Evolutionary conservation across 2,329 filamentous ascomycete species (phyloP).

Genomic region (Aspergillus tubingensis): DNA sequence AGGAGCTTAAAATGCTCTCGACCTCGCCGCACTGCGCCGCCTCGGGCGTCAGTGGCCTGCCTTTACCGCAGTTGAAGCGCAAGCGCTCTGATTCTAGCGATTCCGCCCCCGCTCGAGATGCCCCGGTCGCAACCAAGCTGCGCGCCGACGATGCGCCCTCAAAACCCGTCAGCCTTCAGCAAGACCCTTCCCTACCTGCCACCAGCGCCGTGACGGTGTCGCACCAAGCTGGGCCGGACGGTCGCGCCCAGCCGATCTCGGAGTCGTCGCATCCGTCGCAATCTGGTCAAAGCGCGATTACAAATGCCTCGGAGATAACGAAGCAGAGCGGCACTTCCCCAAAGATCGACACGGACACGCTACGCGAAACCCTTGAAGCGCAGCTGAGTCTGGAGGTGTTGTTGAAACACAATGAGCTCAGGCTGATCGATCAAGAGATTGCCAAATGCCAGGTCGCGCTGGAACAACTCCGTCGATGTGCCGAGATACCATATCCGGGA

Average conservation of each 20-base stretch:
- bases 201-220: constrained; percentile 16
- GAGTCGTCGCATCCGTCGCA: constrained; percentile 3
- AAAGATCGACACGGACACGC: constrained; percentile 46
- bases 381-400: constrained; percentile 91
- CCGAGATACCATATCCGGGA: constrained; percentile 85
- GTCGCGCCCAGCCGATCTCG: constrained; percentile 9
- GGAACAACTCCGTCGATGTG: constrained; percentile 89
- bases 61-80: constrained; percentile 57
- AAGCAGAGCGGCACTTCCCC: constrained; percentile 22
- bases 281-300: constrained; percentile 6
- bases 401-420: constrained; percentile 90
- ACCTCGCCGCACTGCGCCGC: constrained; percentile 37
- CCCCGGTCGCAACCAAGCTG: constrained; percentile 32
- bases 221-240: constrained; percentile 15
- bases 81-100: constrained; percentile 57
- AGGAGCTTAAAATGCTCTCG: constrained; percentile 48
- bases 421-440: constrained; percentile 91
- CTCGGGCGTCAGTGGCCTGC: constrained; percentile 30
- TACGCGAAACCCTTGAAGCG: constrained; percentile 74
- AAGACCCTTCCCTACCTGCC: constrained; percentile 14
- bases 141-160: constrained; percentile 33
- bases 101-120: constrained; percentile 30
- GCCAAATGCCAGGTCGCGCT: constrained; percentile 92
- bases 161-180: constrained; percentile 7
- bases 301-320: constrained; percentile 14